Base-by-base conservation (phyloP, 768 basidiomycete genomes). In the Leccinellum albellum region DNA sequence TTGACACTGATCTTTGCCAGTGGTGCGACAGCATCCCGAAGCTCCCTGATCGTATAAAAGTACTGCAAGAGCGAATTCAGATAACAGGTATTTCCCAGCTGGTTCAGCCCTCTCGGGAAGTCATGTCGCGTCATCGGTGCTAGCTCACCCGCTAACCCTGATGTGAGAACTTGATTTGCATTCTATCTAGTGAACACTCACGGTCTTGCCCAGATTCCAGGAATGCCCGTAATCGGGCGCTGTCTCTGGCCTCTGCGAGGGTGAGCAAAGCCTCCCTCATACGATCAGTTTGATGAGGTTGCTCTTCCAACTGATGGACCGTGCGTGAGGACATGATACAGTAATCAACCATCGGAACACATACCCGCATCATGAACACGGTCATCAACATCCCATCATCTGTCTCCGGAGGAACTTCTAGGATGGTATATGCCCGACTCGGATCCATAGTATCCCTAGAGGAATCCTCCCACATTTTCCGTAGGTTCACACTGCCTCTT, bases 41-140 rank as follows among this genome's bases (percentile, higher is more conserved):
- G 81, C 33, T 94, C 91, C 66, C 84, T 89, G 72, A 97, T 93
- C n/a, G 94, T 96, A 70, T 94, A 96, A 70, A 97, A 95, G 70
- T 96, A 97, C 88, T 96, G 68, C 44, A 65, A 55, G 32, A 89
- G 75, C 35, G 88, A 93, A 66, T 92, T 94, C 48, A 91, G 76
- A 65, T 92, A 93, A 65, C 92, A 93, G 0, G 91, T 94, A 64
- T 93, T 94, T 50, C 91, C 91, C 21, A 92, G 79, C 66, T 95
- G 93, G 66, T 94, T 89, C 28, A 95, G 79, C 6, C 93, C 94
- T 55, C 92, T 82, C 26, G 93, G 93, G 66, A 89, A 78, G 59
- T 92, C 91, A 4, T 78, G 78, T 46, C 80, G 79, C 3, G 75
- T 82, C 33, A 79, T 75, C 6, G 74, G 68, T 23, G 75, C 65